Evolutionary conservation across 2,329 filamentous ascomycete species (phyloP), one percentile per base, ranked within the genome.

Genomic region (Clonostachys solani): DNA sequence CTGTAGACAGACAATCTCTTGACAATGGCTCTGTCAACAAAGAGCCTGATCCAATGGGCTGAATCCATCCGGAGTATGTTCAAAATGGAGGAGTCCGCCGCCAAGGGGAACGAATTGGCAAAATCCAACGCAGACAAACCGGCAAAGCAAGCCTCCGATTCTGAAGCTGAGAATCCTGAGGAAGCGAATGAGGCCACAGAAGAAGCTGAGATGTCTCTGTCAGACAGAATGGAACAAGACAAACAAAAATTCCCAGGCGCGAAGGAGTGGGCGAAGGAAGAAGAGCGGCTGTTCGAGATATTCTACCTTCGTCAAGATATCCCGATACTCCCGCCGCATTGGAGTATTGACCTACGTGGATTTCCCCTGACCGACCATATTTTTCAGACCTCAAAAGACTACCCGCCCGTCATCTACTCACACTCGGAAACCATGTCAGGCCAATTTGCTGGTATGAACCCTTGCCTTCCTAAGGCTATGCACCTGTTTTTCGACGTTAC

Each of bases 221-320:
- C 13, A 17, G 45, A 63, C 10, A 64, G 74, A 48, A 71, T 79
- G 59, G 67, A 73, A 51, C 55, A 60, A 40, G 70, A 77, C 54
- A 75, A 69, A 58, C 47, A 54, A 29, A 54, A 60, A 2, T 73
- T 69, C 45, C 67, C 68, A 0, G 67, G 67, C 19, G 66, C 75
- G 38, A 69, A 68, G 42, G 63, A 69, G 47, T 81, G 78, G 76
- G 67, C 79, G 29, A 60, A 67, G 10, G 72, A 72, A n/a, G 78
- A 80, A 52, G 67, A 71, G 33, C 57, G 54, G 3, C 60, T 73
- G 33, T 73, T 72, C 46, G 66, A 71, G 53, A 62, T 69, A 36
- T 52, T 73, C 3, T 73, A 64, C 49, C 57, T 66, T 52, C 56
- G 70, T n/a, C 63, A 71, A 49, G 63, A 69, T 47, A 58, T 67